These are phyloP conservation scores for Saccharomycopsis sp. DNA, from an alignment of 805 yeast species.

Conservation along the genomic window DNA sequence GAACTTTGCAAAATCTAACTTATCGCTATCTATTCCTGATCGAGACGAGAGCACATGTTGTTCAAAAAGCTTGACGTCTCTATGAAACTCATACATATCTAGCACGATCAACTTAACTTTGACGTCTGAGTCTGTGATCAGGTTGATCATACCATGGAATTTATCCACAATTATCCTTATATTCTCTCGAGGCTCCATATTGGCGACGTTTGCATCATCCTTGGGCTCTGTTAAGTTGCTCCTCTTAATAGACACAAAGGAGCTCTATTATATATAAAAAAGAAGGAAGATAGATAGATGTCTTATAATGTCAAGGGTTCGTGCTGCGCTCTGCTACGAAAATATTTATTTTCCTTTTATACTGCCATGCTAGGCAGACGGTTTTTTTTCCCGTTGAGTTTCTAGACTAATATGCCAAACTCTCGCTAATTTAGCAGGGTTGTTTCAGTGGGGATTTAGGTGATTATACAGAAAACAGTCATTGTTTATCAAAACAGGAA, in stretches of 20 bases:
- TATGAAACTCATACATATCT: background rate
- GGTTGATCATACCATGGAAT: background rate
- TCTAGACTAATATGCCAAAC: background rate
- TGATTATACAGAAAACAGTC: background rate
- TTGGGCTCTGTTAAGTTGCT: background rate
- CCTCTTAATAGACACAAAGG: too few relatives aligned
- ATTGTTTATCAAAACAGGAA: background rate
- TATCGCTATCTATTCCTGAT: background rate
- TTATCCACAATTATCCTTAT: background rate
- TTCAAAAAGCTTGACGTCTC: background rate
- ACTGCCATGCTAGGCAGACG: background rate
- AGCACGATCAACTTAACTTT: background rate
- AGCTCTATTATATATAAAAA: background rate
- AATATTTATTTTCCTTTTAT: too few relatives aligned
- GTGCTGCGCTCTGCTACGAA: background rate
- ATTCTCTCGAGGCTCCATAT: background rate
- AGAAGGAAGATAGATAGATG: background rate
- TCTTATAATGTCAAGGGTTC: background rate
- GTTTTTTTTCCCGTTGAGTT: background rate
- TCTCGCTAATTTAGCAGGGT: background rate
- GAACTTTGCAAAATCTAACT: background rate
- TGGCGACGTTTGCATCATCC: background rate
- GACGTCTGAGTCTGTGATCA: background rate
- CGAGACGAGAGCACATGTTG: background rate
- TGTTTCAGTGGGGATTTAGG: too few relatives aligned